phyloP scores from a whole-genome alignment of 768 basidiomycete genomes.

The Tubosaeta sp. region DNA sequence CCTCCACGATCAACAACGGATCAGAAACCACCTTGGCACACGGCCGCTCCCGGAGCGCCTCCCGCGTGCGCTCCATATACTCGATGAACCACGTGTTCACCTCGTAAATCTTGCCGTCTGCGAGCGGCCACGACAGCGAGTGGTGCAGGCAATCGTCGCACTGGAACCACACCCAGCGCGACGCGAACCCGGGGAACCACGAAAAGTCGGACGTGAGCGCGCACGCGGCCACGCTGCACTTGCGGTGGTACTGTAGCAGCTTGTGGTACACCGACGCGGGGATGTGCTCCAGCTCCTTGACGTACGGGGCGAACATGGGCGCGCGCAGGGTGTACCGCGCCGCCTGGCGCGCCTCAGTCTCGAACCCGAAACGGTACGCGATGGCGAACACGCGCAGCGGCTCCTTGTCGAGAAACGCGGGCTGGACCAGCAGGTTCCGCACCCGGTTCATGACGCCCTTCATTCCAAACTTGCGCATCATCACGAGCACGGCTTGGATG shows the following conservation, averaged over 20 bases:
- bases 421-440: conserved; percentile 24
- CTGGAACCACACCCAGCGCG: conserved; percentile 38
- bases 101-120: conserved; percentile 34
- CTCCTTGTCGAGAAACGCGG: conserved; percentile 25
- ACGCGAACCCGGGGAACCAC: conserved; percentile 34
- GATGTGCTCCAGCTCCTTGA: conserved; percentile 36
- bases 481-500: conserved; percentile 31
- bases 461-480: conserved; percentile 40
- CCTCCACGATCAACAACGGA: conserved; percentile 30
- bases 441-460: conserved; percentile 28
- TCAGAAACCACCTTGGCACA: conserved; percentile 29
- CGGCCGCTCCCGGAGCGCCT: conserved; percentile 28
- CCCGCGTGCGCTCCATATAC: conserved; percentile 31
- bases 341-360: conserved; percentile 32
- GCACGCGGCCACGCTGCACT: conserved; percentile 28
- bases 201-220: conserved; percentile 33
- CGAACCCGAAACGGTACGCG: conserved; percentile 34
- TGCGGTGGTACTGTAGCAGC: conserved; percentile 35
- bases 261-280: conserved; percentile 34
- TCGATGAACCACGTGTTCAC: conserved; percentile 34
- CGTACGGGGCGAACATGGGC: conserved; percentile 33
- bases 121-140: conserved; percentile 30
- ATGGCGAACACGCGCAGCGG: conserved; percentile 39
- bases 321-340: conserved; percentile 33
- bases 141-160: conserved; percentile 36